These are phyloP conservation scores for Tillandsia leiboldiana DNA, from an alignment of 176 grass and related monocot species.

Conservation along the genomic window DNA sequence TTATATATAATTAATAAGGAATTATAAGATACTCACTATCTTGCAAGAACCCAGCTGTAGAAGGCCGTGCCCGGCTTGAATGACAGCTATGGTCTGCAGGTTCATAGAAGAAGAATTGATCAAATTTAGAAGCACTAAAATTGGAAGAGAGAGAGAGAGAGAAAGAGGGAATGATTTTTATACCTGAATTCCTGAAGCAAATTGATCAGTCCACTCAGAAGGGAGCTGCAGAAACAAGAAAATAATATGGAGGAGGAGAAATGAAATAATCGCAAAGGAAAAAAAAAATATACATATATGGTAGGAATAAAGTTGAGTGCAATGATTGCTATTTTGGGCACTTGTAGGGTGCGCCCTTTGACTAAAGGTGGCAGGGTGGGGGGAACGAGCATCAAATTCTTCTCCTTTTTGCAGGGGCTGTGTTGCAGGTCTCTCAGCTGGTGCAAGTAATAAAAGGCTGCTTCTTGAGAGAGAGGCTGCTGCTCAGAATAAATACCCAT, in stretches of 20 bases:
- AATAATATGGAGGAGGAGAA: neutral
- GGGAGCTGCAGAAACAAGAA: slow-evolving; percentile 80
- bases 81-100: slow-evolving; percentile 83
- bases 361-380: neutral
- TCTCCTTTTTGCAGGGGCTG: slow-evolving; percentile 12
- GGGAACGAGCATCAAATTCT: slow-evolving; percentile 6
- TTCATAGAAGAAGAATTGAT: slow-evolving; percentile 3
- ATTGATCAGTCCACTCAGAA: slow-evolving; percentile 95
- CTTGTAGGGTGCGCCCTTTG: neutral
- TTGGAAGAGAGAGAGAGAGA: neutral
- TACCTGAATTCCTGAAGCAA: slow-evolving; percentile 93
- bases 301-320: slow-evolving; percentile 4
- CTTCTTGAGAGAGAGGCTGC: neutral
- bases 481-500: too few species aligned
- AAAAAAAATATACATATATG: neutral
- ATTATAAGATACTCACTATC: slow-evolving; percentile 59
- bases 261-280: neutral
- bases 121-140: slow-evolving; percentile 4
- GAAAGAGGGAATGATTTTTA: neutral
- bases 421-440: neutral
- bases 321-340: neutral
- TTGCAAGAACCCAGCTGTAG: slow-evolving; percentile 93
- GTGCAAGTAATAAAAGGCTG: neutral
- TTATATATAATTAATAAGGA: neutral
- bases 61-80: slow-evolving; percentile 98